phyloP scores from a whole-genome alignment of 331 rosid genomes.

The Pyrus hybrid region DNA sequence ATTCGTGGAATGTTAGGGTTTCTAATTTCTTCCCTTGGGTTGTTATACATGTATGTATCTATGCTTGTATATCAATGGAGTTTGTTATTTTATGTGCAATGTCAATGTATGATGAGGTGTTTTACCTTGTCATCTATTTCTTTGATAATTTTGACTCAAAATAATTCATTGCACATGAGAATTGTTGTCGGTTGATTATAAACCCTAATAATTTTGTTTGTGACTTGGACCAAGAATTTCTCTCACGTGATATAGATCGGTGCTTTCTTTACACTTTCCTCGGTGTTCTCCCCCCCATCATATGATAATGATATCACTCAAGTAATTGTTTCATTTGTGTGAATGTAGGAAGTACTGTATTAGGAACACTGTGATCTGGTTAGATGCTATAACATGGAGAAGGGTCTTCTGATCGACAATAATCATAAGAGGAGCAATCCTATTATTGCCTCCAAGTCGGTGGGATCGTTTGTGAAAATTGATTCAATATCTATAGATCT shows the following conservation, averaged over 20 bases:
- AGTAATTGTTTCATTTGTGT: slow-evolving; percentile 10
- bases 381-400: slow-evolving; percentile 32
- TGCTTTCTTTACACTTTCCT: background rate
- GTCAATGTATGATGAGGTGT: slow-evolving; percentile 9
- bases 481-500: slow-evolving; percentile 87
- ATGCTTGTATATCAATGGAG: background rate
- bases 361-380: slow-evolving; percentile 14
- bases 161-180: slow-evolving; percentile 4
- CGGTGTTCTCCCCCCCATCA: background rate
- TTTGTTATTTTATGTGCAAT: slow-evolving; percentile 61
- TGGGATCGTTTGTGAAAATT: slow-evolving; percentile 64
- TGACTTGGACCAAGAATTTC: slow-evolving; percentile 22
- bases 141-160: slow-evolving; percentile 8
- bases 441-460: slow-evolving; percentile 31
- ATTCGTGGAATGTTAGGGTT: slow-evolving; percentile 54
- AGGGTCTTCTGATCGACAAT: slow-evolving; percentile 22
- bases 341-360: slow-evolving; percentile 18
- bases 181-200: slow-evolving; percentile 16
- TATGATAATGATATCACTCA: slow-evolving; percentile 13
- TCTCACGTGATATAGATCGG: slow-evolving; percentile 1
- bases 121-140: background rate
- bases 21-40: background rate
- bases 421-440: slow-evolving; percentile 24
- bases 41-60: background rate
- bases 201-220: slow-evolving; percentile 42